Conservation (phyloP, 768 basidiomycete genomes). For the Russula earlei region DNA sequence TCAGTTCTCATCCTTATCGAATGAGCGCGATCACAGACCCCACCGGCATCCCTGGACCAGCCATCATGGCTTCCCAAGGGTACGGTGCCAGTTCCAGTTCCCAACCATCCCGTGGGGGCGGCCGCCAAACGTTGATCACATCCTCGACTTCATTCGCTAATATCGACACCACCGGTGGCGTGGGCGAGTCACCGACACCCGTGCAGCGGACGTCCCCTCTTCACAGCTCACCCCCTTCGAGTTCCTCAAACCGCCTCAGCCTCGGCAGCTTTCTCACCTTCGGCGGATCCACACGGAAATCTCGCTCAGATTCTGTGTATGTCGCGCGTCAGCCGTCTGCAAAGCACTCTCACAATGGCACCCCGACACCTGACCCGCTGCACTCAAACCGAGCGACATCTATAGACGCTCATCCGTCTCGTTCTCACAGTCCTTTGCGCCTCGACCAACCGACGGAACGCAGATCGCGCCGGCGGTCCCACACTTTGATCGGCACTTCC, state of each 20-base stretch:
- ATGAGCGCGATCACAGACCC: neutral
- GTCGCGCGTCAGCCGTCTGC: neutral
- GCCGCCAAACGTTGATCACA: conserved; percentile 21
- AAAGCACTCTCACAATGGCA: neutral
- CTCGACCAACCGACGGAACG: conserved; percentile 24
- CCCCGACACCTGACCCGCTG: conserved; percentile 11
- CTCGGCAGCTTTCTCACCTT: conserved; percentile 45
- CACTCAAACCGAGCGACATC: conserved; percentile 21
- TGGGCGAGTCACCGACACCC: conserved; percentile 53
- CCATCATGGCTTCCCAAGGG: neutral
- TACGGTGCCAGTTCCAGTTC: conserved; percentile 16
- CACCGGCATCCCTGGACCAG: neutral
- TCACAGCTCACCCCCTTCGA: conserved; percentile 10
- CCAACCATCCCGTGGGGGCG: conserved; percentile 27
- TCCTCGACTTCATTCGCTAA: conserved; percentile 35
- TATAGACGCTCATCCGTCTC: neutral
- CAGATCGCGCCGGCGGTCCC: conserved; percentile 17
- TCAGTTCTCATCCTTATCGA: conserved; percentile 12
- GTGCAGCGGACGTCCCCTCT: conserved; percentile 27
- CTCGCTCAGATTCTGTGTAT: conserved; percentile 15
- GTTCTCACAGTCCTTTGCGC: neutral
- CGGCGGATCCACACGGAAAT: conserved; percentile 20
- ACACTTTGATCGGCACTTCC: conserved; percentile 16
- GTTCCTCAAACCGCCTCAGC: conserved; percentile 34
- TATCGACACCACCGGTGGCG: conserved; percentile 43